Evolutionary conservation across 148 eudicot genomes (phyloP).

Genomic region (Salicornia ramosissima): DNA sequence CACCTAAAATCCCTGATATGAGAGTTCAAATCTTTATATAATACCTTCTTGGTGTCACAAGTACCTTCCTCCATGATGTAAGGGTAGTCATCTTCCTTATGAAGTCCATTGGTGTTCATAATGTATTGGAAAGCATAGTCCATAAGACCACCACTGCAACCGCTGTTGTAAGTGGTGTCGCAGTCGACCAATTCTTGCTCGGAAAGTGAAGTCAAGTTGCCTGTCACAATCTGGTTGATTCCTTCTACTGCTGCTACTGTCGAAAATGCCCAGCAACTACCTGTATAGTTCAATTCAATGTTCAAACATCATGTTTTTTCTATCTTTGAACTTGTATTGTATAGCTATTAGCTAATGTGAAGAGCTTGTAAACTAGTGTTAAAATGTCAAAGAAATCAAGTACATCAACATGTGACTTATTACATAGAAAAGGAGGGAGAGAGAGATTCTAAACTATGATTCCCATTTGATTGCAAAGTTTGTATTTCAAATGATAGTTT

Average conservation of each 20-base stretch:
- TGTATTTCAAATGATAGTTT: too few species aligned
- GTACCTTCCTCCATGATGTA: constrained; percentile 98
- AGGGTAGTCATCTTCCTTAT: constrained; percentile 86
- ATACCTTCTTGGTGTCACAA: constrained; percentile 70
- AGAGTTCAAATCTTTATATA: too few species aligned
- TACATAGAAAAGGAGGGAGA: too few species aligned
- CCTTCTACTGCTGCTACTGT: constrained; percentile 97
- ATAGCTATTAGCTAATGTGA: too few species aligned
- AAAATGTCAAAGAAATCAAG: too few species aligned
- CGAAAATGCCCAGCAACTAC: constrained; percentile 99
- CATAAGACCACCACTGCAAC: constrained; percentile 98
- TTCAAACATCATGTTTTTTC: too few species aligned
- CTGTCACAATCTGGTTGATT: constrained; percentile 84
- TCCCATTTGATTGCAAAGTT: too few species aligned
- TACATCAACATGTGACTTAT: too few species aligned
- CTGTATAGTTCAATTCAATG: constrained; percentile 36
- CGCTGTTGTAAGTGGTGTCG: constrained; percentile 68
- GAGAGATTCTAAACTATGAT: too few species aligned
- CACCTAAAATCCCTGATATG: too few species aligned
- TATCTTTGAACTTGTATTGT: too few species aligned
- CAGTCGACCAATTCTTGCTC: constrained; percentile 95
- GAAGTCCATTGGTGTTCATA: constrained; percentile 68
- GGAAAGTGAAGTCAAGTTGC: constrained; percentile 72
- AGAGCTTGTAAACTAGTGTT: too few species aligned
- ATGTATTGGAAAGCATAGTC: constrained; percentile 81